Base-by-base conservation (phyloP, 2,329 filamentous ascomycete species). In the Trichoderma asperellum region DNA sequence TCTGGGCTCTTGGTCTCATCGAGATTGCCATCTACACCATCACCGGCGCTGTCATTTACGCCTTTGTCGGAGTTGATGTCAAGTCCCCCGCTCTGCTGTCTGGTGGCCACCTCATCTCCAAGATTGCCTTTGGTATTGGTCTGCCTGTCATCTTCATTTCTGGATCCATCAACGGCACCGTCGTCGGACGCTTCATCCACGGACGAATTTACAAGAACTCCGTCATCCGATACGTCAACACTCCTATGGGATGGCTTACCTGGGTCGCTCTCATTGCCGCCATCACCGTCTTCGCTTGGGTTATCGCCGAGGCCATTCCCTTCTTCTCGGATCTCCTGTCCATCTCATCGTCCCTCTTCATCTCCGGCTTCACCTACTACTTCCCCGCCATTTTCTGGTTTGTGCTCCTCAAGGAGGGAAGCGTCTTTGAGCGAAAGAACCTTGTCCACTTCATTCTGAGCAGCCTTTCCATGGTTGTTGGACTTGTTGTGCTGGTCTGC, bases 61-160 rank as follows among this genome's bases (percentile, higher is more conserved):
- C 86, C 68, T 93, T 88, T 75, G 88, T 88, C 10, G 91, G 91
- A 32, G 79, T 81, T 1, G 80, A 83, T 0, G 90, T 94, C 29
- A 77, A 84, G 68, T 89, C 88, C 0, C 92, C 91, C 1, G 90
- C 91, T 0, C 84, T 94, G 8, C 86, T 91, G 6, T 91, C 89
- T 0, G 88, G 90, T 11, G 85, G 87, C 1, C 78, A 80, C 2
- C 73, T 84, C 0, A 78, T 92, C 29, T 86, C 87, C 61, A 91
- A 91, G 76, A 79, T 93, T 7, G 89, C 90, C 2, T 93, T 91
- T 74, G 90, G 89, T 34, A 78, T 93, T 71, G 91, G 89, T 0
- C 82, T 91, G 4, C 91, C 91, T 16, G 92, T 91, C 67, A 93
- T 93, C 76, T 85, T 92, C 74, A 89, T 93, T 71, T 90, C 91